Percentiles rank a stretch among this genome's conserved stretches.
These are phyloP conservation scores for Tarenaya hassleriana DNA, from an alignment of 345 rosid genomes.

Conservation along the genomic window DNA sequence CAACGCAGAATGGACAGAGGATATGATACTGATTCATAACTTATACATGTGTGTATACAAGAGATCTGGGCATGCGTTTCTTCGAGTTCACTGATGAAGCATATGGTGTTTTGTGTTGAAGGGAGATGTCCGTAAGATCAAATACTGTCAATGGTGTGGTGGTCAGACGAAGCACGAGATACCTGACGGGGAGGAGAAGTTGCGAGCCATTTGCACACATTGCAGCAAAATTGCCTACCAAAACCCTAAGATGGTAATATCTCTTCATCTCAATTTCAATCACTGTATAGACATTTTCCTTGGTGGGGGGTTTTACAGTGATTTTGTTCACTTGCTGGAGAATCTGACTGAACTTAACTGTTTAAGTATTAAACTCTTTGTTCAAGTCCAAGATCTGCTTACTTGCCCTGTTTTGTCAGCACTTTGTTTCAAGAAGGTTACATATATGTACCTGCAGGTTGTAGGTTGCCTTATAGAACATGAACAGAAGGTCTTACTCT, in stretches of 20 bases:
- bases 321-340: no score
- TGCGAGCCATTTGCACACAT: slow-evolving; percentile 73
- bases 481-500: slow-evolving; percentile 76
- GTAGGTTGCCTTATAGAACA: slow-evolving; percentile 96
- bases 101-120: slow-evolving; percentile 22
- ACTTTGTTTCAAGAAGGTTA: background rate
- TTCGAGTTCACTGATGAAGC: no score
- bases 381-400: background rate
- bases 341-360: no score
- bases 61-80: no score
- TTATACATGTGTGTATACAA: no score
- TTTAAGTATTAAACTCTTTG: background rate
- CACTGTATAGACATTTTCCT: no score
- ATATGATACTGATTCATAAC: background rate
- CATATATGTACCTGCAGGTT: slow-evolving; percentile 38
- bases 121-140: slow-evolving; percentile 62
- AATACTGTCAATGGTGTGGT: slow-evolving; percentile 97
- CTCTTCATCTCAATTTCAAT: slow-evolving; percentile 3
- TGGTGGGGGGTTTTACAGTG: no score
- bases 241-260: slow-evolving; percentile 96
- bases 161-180: slow-evolving; percentile 83
- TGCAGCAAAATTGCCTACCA: slow-evolving; percentile 80
- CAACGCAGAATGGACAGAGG: background rate
- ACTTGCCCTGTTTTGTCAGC: background rate
- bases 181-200: slow-evolving; percentile 88